These are phyloP conservation scores for Haberlea rhodopensis DNA, from an alignment of 257 asterid genomes.

Conservation along the genomic window DNA sequence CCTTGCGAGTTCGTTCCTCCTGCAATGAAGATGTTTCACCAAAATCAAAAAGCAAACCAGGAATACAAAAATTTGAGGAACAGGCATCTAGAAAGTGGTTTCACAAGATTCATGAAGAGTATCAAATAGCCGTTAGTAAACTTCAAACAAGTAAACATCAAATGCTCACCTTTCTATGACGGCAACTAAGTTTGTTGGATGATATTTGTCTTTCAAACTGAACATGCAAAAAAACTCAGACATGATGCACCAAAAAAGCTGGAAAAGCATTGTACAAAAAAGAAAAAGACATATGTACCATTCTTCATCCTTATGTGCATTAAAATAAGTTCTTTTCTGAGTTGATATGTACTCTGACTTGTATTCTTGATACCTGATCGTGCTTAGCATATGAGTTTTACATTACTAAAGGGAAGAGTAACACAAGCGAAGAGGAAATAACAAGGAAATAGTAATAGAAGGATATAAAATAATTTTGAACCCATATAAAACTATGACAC, in stretches of 20 bases:
- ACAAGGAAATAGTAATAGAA: conserved; percentile 17
- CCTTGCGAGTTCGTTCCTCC: conserved; percentile 84
- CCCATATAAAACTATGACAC: conserved; percentile 16
- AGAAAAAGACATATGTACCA: conserved; percentile 49
- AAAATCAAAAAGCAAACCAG: conserved; percentile 18
- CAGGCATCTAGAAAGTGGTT: no score
- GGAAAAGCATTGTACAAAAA: conserved; percentile 2
- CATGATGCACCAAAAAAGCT: conserved; percentile 21
- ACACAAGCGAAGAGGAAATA: conserved; percentile 20
- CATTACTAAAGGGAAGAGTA: conserved; percentile 16
- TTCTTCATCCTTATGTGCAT: conserved; percentile 88
- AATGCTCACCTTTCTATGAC: conserved; percentile 75
- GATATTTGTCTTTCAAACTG: conserved; percentile 98
- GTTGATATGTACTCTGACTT: conserved; percentile 77
- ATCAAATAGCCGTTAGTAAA: no score
- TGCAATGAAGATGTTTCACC: conserved; percentile 28
- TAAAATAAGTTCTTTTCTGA: conserved; percentile 77
- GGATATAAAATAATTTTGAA: conserved; percentile 17
- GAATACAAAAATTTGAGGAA: background rate
- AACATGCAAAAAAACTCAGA: conserved; percentile 27
- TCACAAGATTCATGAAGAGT: no score
- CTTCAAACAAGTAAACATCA: conserved; percentile 15
- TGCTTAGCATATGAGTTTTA: conserved; percentile 15
- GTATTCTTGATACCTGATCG: conserved; percentile 90
- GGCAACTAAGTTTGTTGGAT: conserved; percentile 78